Evolutionary conservation across 2,329 filamentous ascomycete species (phyloP).

Genomic region (Metarhizium brunneum): DNA sequence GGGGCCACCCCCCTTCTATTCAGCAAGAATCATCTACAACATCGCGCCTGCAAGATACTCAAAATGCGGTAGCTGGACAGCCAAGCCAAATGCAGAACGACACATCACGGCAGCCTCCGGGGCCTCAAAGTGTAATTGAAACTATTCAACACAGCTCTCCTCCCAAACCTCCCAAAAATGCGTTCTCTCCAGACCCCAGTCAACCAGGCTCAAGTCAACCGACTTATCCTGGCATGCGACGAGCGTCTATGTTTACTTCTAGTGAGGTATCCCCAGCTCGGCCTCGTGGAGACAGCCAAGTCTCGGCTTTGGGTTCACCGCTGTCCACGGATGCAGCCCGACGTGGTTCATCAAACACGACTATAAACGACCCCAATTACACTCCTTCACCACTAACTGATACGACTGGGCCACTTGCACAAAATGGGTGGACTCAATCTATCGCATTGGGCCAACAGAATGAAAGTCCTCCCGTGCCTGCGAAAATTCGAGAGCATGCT

Average conservation of each 20-base stretch:
- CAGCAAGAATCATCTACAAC: no score
- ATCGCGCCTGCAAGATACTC: no score
- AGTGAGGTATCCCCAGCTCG: constrained; percentile 8
- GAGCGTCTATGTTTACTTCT: constrained; percentile 4
- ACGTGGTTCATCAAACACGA: constrained; percentile 8
- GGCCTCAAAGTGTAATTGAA: constrained; percentile 4
- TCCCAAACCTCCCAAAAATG: background rate
- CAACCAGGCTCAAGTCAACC: background rate
- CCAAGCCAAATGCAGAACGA: background rate
- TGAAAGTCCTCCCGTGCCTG: constrained; percentile 5
- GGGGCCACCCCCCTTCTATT: no score
- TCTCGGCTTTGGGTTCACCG: constrained; percentile 9
- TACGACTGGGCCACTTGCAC: background rate
- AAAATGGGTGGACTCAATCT: background rate
- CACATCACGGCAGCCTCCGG: constrained; percentile 1
- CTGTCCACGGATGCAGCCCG: constrained; percentile 8
- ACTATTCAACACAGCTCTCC: background rate
- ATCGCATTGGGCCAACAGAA: background rate
- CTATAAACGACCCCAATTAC: background rate
- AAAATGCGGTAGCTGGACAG: no score
- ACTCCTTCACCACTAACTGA: constrained; percentile 5
- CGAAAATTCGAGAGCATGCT: constrained; percentile 1
- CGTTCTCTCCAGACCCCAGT: background rate
- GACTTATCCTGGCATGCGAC: constrained; percentile 1
- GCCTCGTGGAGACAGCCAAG: constrained; percentile 9